Evolutionary conservation across 2,329 filamentous ascomycete genomes (phyloP).

Genomic region (Trichoderma arundinaceum): DNA sequence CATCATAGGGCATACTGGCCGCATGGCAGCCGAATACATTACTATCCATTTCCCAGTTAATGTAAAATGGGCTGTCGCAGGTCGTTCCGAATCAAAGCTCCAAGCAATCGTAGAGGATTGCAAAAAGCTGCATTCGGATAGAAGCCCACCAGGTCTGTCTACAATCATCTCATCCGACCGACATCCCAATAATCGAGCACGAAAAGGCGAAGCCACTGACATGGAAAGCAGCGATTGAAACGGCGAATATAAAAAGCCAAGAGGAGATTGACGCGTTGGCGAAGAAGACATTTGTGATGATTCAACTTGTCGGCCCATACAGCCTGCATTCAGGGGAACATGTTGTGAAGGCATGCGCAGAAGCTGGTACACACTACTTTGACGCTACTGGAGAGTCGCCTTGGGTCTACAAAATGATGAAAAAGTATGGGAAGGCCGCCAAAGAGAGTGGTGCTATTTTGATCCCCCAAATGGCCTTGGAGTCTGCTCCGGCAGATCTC

Average conservation of each 20-base stretch:
- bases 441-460: constrained; percentile 62
- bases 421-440: constrained; percentile 61
- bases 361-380: constrained; percentile 67
- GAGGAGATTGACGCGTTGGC: constrained; percentile 55
- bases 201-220: background rate
- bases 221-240: constrained; percentile 54
- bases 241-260: constrained; percentile 55
- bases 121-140: constrained; percentile 69
- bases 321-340: constrained; percentile 62
- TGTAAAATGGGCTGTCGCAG: constrained; percentile 86
- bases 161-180: background rate
- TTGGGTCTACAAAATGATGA: constrained; percentile 65
- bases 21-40: constrained; percentile 76
- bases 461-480: constrained; percentile 66
- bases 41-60: constrained; percentile 71
- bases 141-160: constrained; percentile 68
- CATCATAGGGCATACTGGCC: constrained; percentile 79
- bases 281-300: constrained; percentile 61
- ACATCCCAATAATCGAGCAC: background rate
- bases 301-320: constrained; percentile 67
- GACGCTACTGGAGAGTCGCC: constrained; percentile 67
- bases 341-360: constrained; percentile 66
- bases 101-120: constrained; percentile 70
- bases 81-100: constrained; percentile 79
- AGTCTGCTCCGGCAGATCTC: constrained; percentile 67